Conservation (phyloP, 2,329 filamentous ascomycete genomes). For the Colletotrichum godetiae region DNA sequence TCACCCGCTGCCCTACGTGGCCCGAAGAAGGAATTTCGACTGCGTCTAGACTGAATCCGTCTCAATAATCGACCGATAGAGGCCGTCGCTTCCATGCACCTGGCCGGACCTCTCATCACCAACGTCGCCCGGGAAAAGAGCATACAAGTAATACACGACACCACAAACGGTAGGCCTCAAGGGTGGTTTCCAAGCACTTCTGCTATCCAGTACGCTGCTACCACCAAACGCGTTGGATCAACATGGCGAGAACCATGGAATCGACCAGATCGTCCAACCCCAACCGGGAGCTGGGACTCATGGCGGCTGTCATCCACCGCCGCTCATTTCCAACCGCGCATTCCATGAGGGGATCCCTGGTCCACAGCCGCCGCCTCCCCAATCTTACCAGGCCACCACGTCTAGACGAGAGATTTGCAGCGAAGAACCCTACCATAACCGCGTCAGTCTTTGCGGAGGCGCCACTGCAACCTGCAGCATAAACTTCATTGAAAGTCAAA, state of each 20-base stretch:
- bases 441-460: background rate
- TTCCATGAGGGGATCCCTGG: conserved; percentile 17
- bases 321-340: conserved; percentile 17
- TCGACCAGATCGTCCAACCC: conserved; percentile 8
- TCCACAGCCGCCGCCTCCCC: conserved; percentile 16
- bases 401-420: conserved; percentile 4
- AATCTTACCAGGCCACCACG: background rate
- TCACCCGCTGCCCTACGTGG: background rate
- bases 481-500: conserved; percentile 20
- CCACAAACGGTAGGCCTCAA: background rate
- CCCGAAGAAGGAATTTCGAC: conserved; percentile 7
- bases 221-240: background rate
- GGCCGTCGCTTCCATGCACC: conserved; percentile 3
- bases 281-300: background rate
- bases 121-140: background rate
- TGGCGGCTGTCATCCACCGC: background rate
- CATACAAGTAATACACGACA: background rate
- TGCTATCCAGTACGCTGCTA: no score
- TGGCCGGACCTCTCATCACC: background rate
- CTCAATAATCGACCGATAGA: conserved; percentile 2
- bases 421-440: conserved; percentile 22
- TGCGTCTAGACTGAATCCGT: background rate
- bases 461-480: conserved; percentile 7
- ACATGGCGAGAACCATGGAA: conserved; percentile 7
- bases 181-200: no score